These are phyloP conservation scores for Starmerella vaccinii DNA, from an alignment of 805 yeast species.

Conservation along the genomic window DNA sequence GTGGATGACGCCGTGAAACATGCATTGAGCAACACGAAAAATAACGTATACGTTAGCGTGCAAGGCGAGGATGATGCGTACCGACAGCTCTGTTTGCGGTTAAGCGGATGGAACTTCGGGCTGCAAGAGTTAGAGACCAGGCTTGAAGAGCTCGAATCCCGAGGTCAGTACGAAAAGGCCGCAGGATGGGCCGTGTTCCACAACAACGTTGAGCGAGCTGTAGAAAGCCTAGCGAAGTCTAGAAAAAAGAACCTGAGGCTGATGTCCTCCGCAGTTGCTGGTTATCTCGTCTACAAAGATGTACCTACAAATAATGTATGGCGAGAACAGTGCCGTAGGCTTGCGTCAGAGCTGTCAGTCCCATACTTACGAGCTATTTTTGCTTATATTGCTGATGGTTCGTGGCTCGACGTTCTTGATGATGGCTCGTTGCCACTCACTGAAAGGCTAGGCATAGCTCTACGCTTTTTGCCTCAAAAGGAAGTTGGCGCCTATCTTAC, in stretches of 20 bases:
- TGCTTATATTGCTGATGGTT: conserved; percentile 86
- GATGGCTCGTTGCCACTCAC: conserved; percentile 79
- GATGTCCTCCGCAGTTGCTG: conserved; percentile 91
- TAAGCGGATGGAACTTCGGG: conserved; percentile 85
- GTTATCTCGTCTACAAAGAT: conserved; percentile 60
- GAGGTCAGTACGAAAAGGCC: conserved; percentile 70
- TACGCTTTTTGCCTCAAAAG: conserved; percentile 70
- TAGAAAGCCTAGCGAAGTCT: conserved; percentile 65
- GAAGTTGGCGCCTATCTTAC: conserved; percentile 62
- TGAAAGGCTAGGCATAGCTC: conserved; percentile 83
- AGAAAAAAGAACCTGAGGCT: conserved; percentile 59
- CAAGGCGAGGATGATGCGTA: conserved; percentile 47
- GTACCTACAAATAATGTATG: conserved; percentile 58
- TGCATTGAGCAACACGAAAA: conserved; percentile 40
- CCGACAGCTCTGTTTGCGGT: conserved; percentile 66
- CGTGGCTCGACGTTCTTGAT: conserved; percentile 93
- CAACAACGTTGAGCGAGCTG: conserved; percentile 74
- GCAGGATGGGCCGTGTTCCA: conserved; percentile 97
- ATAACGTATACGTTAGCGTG: conserved; percentile 28
- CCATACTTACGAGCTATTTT: conserved; percentile 87
- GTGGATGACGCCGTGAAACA: conserved; percentile 43
- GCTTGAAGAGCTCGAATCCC: conserved; percentile 43
- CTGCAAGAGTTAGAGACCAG: conserved; percentile 64
- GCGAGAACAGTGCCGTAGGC: conserved; percentile 83
- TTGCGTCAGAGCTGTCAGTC: conserved; percentile 79